These are phyloP conservation scores for Lathyrus sativus DNA, from an alignment of 306 rosid species.

Conservation along the genomic window DNA sequence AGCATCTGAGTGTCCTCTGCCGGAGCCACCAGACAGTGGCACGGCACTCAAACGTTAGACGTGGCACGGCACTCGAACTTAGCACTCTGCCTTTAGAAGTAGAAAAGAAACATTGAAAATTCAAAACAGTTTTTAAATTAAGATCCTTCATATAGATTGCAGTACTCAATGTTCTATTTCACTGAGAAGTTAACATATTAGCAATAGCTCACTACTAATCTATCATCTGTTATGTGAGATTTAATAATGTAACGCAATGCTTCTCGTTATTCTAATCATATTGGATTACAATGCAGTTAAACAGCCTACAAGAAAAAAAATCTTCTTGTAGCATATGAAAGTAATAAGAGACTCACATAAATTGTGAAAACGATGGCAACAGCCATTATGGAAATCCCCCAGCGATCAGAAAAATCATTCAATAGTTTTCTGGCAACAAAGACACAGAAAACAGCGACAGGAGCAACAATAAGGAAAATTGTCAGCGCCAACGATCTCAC, in stretches of 20 bases:
- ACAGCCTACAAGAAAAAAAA: not conserved
- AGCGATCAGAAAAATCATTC: slow-evolving; percentile 68
- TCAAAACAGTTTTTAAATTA: slow-evolving; percentile 26
- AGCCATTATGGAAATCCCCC: slow-evolving; percentile 70
- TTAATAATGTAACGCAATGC: slow-evolving; percentile 16
- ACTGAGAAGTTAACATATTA: slow-evolving; percentile 16
- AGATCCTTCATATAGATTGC: slow-evolving; percentile 14
- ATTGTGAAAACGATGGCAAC: slow-evolving; percentile 66
- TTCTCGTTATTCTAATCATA: slow-evolving; percentile 27
- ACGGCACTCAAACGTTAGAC: not conserved
- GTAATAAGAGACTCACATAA: slow-evolving; percentile 65
- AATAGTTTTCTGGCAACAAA: slow-evolving; percentile 85
- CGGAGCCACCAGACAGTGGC: not conserved
- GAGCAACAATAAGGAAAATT: slow-evolving; percentile 82
- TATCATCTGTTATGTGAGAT: slow-evolving; percentile 4
- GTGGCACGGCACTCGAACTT: too few relatives aligned
- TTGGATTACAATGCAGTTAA: slow-evolving; percentile 25
- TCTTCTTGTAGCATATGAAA: not conserved
- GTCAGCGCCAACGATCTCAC: slow-evolving; percentile 89
- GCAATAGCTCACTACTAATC: not conserved
- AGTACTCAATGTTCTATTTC: slow-evolving; percentile 11
- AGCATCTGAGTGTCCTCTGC: not conserved
- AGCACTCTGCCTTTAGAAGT: not conserved
- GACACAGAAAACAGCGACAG: slow-evolving; percentile 79
- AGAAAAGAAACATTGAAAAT: not conserved